Evolutionary conservation across 441 rosid species (phyloP), one percentile per base, ranked within the genome.

Genomic region (Gossypium gossypioides): DNA sequence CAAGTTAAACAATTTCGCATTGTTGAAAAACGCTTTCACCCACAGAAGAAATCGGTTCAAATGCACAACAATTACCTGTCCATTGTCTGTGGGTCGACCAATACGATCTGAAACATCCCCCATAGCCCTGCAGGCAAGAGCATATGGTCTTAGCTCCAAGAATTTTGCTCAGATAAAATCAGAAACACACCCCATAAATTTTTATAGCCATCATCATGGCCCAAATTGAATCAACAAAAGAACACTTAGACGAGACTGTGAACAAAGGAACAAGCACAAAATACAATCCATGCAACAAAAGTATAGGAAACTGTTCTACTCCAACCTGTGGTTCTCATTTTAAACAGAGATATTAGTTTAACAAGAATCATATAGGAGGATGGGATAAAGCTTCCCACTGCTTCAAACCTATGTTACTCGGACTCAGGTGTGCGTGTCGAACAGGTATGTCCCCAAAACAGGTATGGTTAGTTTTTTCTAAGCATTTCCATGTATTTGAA

Each of bases 61-160:
- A 68, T 52, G 19, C 60, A 66, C 44, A 48, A 21, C 56, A 46
- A 58, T 79, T 87, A 94, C 99, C 96, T 95, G 97, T 37, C 96
- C 97, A 80, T 92, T 92, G 77, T 95, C 98, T 54, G 98, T 91
- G 27, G 98, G 97, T 61, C 96, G 95, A 70, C 97, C 97, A 71
- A 92, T 95, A 64, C 96, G 95, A 77, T 92, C 98, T 19, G 97
- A 92, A 64, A 95, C 95, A 88, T 92, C 98, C 64, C 99, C 96
- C 97, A 95, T 95, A 60, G 99, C 97, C 81, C 97, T 95, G 74
- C 74, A 85, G 1, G 71, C 18, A 75, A 51, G 5, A 19, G 25
- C 15, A 65, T 55, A 60, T 69, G 60, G 8, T 52, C 22, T 40
- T 74, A 63, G 77, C 32, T 59, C 22, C 16, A 59, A 56, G 56